These are phyloP conservation scores for Parathielavia hyrcaniae DNA, from an alignment of 495 filamentous ascomycete species.

Conservation along the genomic window DNA sequence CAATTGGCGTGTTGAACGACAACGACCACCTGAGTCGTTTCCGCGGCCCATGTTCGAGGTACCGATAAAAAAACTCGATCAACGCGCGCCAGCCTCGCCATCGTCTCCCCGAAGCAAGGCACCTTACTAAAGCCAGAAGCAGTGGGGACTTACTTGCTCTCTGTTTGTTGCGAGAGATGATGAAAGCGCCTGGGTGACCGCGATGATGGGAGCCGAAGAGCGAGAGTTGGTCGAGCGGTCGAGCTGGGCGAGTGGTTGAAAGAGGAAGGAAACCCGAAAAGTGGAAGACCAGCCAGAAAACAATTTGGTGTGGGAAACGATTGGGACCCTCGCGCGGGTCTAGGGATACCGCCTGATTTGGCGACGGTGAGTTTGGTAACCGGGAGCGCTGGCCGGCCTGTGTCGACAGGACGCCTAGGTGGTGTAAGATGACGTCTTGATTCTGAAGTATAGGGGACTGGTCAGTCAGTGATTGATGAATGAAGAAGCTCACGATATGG, in stretches of 20 bases:
- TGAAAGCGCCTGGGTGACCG: not conserved
- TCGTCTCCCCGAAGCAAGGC: not conserved
- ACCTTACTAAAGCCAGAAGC: not conserved
- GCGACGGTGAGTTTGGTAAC: not conserved
- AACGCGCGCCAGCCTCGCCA: not conserved
- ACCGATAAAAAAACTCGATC: not conserved
- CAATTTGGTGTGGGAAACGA: not conserved
- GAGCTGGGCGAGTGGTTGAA: conserved; percentile 2
- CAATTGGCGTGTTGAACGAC: not conserved
- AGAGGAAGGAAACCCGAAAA: not conserved
- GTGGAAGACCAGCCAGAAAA: not conserved
- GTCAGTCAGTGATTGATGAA: not conserved
- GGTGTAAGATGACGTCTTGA: not conserved
- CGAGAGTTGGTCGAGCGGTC: not conserved
- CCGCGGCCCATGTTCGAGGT: not conserved
- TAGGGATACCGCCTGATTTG: not conserved
- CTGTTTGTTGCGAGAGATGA: not conserved
- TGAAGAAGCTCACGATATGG: not conserved
- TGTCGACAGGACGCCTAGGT: not conserved
- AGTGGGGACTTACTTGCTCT: conserved; percentile 1
- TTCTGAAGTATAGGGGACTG: not conserved
- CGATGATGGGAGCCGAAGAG: not conserved
- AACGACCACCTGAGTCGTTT: not conserved
- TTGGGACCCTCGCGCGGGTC: conserved; percentile 6
- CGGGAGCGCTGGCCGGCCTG: not conserved